Percentiles rank a stretch among this genome's conserved stretches.
These are phyloP conservation scores for Fusarium floridanum DNA, from an alignment of 2,329 filamentous ascomycete species.

Conservation along the genomic window DNA sequence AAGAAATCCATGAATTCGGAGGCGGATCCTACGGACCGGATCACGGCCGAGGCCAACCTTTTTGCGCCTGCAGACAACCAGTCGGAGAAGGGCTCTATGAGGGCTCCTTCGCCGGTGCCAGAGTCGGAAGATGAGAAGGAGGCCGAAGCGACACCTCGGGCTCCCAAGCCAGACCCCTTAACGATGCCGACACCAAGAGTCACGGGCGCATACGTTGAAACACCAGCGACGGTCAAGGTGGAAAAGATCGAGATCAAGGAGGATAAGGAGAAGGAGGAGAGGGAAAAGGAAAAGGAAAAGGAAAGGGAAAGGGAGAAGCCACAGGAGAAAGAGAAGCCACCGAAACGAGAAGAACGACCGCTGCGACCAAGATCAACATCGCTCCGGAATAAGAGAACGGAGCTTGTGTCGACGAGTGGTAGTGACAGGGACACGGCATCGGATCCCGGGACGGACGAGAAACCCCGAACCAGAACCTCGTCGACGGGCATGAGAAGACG, in stretches of 20 bases:
- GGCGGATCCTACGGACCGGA: conserved; percentile 67
- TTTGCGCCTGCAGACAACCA: conserved; percentile 68
- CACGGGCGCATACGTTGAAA: conserved; percentile 69
- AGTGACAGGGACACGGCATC: conserved; percentile 50
- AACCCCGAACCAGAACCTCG: conserved; percentile 37
- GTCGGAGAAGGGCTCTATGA: conserved; percentile 67
- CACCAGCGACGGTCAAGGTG: conserved; percentile 62
- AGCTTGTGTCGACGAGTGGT: conserved; percentile 35
- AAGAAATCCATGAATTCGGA: conserved; percentile 65
- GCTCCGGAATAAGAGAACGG: conserved; percentile 44
- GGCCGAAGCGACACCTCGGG: conserved; percentile 62
- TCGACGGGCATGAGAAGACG: conserved; percentile 44
- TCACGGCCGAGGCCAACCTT: conserved; percentile 67
- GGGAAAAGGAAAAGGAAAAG: conserved; percentile 29
- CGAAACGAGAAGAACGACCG: conserved; percentile 28
- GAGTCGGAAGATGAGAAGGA: conserved; percentile 51
- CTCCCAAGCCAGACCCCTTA: conserved; percentile 59
- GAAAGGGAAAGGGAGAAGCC: conserved; percentile 2
- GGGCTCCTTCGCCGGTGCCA: conserved; percentile 59
- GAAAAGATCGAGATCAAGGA: conserved; percentile 48
- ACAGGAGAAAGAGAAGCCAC: conserved; percentile 1
- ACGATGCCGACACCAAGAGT: conserved; percentile 67
- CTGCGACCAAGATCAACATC: conserved; percentile 35
- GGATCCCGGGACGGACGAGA: conserved; percentile 49
- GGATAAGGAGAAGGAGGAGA: conserved; percentile 24